Percentiles rank a stretch among this genome's conserved stretches.
Evolutionary conservation across 768 basidiomycete species (phyloP).

Genomic region (Suillus hirtellus): DNA sequence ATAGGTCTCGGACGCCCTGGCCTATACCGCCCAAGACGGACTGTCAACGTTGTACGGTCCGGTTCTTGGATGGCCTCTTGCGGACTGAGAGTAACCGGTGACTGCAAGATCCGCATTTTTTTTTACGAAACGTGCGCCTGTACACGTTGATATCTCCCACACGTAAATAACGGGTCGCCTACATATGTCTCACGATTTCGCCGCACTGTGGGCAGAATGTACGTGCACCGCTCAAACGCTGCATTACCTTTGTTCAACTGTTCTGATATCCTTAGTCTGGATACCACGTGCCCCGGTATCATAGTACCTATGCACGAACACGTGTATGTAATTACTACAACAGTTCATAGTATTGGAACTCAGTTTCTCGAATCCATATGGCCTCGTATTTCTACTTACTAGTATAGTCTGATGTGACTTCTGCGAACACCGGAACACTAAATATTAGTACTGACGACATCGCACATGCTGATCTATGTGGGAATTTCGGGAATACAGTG

Average conservation of each 20-base stretch:
- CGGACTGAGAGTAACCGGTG: conserved; percentile 3
- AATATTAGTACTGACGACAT: background rate
- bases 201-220: conserved; percentile 2
- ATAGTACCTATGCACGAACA: background rate
- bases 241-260: background rate
- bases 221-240: background rate
- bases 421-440: conserved; percentile 1
- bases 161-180: conserved; percentile 4
- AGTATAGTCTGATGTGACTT: background rate
- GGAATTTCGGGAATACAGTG: conserved; percentile 2
- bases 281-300: background rate
- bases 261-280: conserved; percentile 5
- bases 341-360: background rate
- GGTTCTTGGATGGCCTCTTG: conserved; percentile 1
- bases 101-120: conserved; percentile 4
- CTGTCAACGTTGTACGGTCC: background rate
- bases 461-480: conserved; percentile 5
- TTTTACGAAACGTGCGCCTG: background rate
- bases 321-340: conserved; percentile 5
- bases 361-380: background rate
- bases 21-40: background rate
- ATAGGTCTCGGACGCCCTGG: background rate
- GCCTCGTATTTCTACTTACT: background rate
- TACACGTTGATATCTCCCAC: background rate
- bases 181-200: background rate